phyloP scores from a whole-genome alignment of 768 basidiomycete genomes.

The Xerocomellus dryophilus region DNA sequence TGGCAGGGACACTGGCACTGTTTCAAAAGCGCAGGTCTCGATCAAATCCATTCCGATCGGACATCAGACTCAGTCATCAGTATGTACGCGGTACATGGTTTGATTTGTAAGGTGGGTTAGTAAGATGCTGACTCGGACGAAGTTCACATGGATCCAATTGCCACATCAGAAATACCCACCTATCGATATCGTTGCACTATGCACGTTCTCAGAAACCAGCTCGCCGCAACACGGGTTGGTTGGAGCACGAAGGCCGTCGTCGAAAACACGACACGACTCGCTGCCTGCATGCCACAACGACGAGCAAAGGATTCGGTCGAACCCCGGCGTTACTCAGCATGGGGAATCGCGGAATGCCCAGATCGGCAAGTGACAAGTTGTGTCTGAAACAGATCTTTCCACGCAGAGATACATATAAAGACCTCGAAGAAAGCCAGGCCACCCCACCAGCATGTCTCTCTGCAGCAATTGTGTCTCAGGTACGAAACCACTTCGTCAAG shows the following conservation, averaged over 20 bases:
- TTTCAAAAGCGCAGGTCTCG: no score
- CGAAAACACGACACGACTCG: neutral
- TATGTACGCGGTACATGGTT: no score
- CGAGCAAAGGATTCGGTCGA: neutral
- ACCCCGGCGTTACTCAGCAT: neutral
- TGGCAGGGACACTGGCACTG: no score
- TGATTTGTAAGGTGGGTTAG: neutral
- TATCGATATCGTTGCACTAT: neutral
- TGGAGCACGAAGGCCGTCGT: neutral
- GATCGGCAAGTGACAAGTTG: neutral
- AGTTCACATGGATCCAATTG: neutral
- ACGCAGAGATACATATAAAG: constrained; percentile 12
- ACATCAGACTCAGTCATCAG: no score
- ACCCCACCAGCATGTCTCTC: constrained; percentile 41
- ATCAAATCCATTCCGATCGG: no score
- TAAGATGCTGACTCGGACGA: neutral
- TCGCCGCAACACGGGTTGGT: neutral
- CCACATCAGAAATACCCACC: neutral
- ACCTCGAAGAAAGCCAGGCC: neutral
- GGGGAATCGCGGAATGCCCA: neutral
- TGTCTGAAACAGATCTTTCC: neutral
- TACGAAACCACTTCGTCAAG: constrained; percentile 21
- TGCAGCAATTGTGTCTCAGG: constrained; percentile 58
- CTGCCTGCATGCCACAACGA: neutral
- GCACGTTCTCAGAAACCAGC: neutral